Conservation (phyloP, 257 asterid genomes). For the Cruciata laevipes region DNA sequence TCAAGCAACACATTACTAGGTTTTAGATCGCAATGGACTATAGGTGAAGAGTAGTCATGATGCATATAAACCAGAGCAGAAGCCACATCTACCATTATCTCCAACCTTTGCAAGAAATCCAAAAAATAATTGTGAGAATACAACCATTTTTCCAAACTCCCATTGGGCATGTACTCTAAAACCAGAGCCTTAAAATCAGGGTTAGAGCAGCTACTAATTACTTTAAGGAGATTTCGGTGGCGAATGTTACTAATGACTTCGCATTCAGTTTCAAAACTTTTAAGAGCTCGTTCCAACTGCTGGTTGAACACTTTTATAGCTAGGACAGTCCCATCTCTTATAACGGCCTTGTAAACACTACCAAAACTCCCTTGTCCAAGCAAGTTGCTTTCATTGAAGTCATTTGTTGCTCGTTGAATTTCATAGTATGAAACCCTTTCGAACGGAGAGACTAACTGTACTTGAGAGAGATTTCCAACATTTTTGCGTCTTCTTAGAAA, state of each 20-base stretch:
- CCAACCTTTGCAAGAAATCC: not conserved
- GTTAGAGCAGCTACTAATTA: conserved; percentile 7
- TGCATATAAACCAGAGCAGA: not conserved
- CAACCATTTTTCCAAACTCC: conserved; percentile 7
- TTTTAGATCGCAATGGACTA: conserved; percentile 10
- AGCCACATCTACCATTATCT: not conserved
- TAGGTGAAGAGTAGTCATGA: not conserved
- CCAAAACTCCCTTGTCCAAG: not conserved
- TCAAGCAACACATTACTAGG: conserved; percentile 5
- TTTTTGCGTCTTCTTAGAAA: not conserved
- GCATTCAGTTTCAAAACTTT: conserved; percentile 3
- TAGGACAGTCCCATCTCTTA: too few species aligned
- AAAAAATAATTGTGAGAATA: not conserved
- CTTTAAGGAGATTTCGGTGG: conserved; percentile 4
- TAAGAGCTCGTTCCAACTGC: too few species aligned
- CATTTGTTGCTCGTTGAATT: not conserved
- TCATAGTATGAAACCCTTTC: not conserved
- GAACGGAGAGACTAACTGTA: not conserved
- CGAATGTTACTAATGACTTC: not conserved
- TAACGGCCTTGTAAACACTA: too few species aligned
- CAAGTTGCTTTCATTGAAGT: conserved; percentile 2
- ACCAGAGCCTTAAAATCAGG: conserved; percentile 8
- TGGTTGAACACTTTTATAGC: too few species aligned
- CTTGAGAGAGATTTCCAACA: not conserved
- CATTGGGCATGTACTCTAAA: conserved; percentile 7